Conservation (phyloP, 1,284 basidiomycete species). For the Somion occarium region DNA sequence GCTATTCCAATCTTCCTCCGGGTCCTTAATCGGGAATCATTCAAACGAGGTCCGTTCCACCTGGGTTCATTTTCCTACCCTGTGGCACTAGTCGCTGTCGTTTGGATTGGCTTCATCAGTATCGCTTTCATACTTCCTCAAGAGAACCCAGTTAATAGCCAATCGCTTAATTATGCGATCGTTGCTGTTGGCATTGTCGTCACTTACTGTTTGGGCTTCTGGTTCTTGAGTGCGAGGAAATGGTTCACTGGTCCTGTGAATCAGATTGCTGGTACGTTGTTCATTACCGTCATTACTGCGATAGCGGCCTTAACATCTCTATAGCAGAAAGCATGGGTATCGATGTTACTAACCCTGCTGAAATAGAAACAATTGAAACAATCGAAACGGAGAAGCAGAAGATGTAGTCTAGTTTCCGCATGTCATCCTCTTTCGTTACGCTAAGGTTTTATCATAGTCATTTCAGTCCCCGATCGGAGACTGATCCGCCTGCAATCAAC, state of each 20-base stretch:
- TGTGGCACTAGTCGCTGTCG: constrained; percentile 44
- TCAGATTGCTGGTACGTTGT: constrained; percentile 53
- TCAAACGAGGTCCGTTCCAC: constrained; percentile 68
- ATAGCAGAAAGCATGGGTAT: constrained; percentile 44
- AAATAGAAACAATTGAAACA: constrained; percentile 11
- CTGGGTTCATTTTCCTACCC: constrained; percentile 58
- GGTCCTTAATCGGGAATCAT: constrained; percentile 52
- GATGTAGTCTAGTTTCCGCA: too few species aligned
- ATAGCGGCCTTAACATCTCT: too few species aligned
- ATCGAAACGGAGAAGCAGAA: neutral
- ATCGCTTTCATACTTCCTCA: constrained; percentile 66
- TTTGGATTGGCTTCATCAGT: constrained; percentile 60
- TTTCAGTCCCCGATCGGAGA: too few species aligned
- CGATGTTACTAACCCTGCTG: constrained; percentile 39
- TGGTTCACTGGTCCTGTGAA: constrained; percentile 68
- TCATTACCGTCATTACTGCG: neutral
- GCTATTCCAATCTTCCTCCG: constrained; percentile 67
- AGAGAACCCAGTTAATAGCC: constrained; percentile 60
- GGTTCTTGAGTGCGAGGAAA: constrained; percentile 62
- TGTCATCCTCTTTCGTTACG: too few species aligned
- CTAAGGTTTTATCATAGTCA: too few species aligned
- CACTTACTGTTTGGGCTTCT: constrained; percentile 56
- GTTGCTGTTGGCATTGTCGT: constrained; percentile 72
- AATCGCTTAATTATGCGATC: constrained; percentile 70
- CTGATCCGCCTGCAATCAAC: too few species aligned